A percentile compares a stretch with the other conserved stretches of the same genome.
These are phyloP conservation scores for Coprinellus micaceus DNA, from an alignment of 768 basidiomycete genomes.

Conservation along the genomic window DNA sequence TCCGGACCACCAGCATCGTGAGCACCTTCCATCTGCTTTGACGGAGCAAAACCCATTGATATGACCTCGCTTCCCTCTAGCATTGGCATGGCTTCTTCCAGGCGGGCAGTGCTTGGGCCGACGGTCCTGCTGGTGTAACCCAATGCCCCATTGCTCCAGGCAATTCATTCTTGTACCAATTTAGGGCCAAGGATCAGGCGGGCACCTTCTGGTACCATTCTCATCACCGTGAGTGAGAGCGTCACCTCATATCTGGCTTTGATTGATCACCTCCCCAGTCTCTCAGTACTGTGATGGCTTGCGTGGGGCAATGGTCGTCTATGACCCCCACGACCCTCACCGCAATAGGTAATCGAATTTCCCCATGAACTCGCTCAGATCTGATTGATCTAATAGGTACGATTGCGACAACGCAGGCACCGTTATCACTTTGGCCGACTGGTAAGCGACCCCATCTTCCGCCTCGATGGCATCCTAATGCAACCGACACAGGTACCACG, in stretches of 20 bases:
- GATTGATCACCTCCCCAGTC: slow-evolving; percentile 2
- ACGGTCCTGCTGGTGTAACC: slow-evolving; percentile 35
- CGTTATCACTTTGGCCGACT: slow-evolving; percentile 38
- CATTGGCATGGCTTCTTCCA: slow-evolving; percentile 45
- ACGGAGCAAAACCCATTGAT: not conserved
- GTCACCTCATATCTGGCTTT: too few relatives aligned
- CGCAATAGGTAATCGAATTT: slow-evolving; percentile 8
- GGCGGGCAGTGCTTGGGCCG: slow-evolving; percentile 32
- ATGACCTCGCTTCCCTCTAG: slow-evolving; percentile 28
- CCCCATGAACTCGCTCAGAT: not conserved
- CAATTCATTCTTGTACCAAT: slow-evolving; percentile 37
- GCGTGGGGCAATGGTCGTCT: slow-evolving; percentile 38
- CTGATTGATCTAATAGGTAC: slow-evolving; percentile 16
- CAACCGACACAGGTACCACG: slow-evolving; percentile 25
- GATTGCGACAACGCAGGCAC: slow-evolving; percentile 35
- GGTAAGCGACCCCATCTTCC: slow-evolving; percentile 21
- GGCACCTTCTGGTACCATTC: slow-evolving; percentile 43
- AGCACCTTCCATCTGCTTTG: slow-evolving; percentile 8
- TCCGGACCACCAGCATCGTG: slow-evolving; percentile 46
- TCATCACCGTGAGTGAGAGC: slow-evolving; percentile 10
- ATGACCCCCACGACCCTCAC: slow-evolving; percentile 23
- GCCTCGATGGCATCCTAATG: not conserved
- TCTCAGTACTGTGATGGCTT: slow-evolving; percentile 48
- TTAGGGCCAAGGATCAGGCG: slow-evolving; percentile 31
- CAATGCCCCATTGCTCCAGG: slow-evolving; percentile 41